phyloP scores from a whole-genome alignment of 2,329 filamentous ascomycete genomes.

The Sphaerulina populicola region DNA sequence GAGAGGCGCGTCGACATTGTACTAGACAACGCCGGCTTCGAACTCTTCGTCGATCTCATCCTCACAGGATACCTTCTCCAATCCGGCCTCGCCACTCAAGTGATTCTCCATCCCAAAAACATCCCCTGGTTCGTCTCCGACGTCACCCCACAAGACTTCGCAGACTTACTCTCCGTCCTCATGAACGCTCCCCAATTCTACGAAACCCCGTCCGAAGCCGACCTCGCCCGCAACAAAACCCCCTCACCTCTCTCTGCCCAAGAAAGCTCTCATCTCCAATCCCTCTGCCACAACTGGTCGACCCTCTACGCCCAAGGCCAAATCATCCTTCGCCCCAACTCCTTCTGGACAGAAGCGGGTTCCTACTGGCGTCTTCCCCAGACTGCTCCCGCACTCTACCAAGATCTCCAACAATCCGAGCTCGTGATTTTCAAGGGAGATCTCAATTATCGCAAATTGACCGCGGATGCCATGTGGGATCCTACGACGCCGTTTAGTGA shows the following conservation, averaged over 20 bases:
- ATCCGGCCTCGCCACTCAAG: constrained; percentile 70
- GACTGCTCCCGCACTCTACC: constrained; percentile 57
- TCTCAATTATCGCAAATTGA: constrained; percentile 90
- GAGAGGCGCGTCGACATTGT: constrained; percentile 85
- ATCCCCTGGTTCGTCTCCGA: constrained; percentile 99
- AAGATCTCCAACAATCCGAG: constrained; percentile 74
- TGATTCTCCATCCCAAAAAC: constrained; percentile 86
- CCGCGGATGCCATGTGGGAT: constrained; percentile 80
- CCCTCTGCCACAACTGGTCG: constrained; percentile 77
- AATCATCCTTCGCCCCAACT: constrained; percentile 71
- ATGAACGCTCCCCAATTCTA: constrained; percentile 71
- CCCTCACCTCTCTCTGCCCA: constrained; percentile 56
- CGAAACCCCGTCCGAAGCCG: constrained; percentile 61
- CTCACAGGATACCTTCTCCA: constrained; percentile 84
- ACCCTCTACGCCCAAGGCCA: constrained; percentile 72
- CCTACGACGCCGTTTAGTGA: constrained; percentile 76
- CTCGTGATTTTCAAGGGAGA: constrained; percentile 96
- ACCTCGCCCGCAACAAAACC: constrained; percentile 46
- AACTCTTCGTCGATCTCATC: constrained; percentile 90
- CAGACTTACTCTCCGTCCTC: constrained; percentile 71
- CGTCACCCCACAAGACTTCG: constrained; percentile 78
- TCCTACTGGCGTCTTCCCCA: constrained; percentile 81
- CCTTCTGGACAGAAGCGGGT: constrained; percentile 83
- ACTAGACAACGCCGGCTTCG: constrained; percentile 94
- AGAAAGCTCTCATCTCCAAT: constrained; percentile 60